Evolutionary conservation across 345 rosid genomes (phyloP), one percentile per base, ranked within the genome.

Genomic region (Barbarea vulgaris): DNA sequence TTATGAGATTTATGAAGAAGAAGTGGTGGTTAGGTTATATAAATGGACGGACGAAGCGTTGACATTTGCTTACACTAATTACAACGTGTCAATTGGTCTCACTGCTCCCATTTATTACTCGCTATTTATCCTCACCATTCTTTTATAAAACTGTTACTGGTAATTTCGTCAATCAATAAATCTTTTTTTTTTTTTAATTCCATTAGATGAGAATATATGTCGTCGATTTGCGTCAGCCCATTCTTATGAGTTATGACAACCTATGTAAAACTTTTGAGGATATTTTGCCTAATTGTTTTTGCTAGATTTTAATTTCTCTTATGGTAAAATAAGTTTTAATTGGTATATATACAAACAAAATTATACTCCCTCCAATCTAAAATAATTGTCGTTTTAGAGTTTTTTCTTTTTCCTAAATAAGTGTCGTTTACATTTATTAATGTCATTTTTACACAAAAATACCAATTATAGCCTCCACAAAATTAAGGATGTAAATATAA

Each of bases 1-100:
- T 39, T 17, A 34, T 69, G 70, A 50, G n/a, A n/a, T 27, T 41
- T 22, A 37, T 22, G 64, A 52, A 30, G 15, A 61, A 34, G 50
- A 65, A 63, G 50, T 9, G 46, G 85, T 70, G n/a, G n/a, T n/a
- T 77, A 50, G 73, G 66, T 58, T 79, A 33, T 79, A 79, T 76
- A 76, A 61, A 68, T 15, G 47, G 72, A 62, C 41, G 18, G 39
- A 54, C 36, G 28, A 72, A 56, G 61, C 79, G 83, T 79, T 82
- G 85, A 82, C 85, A 73, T 68, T 75, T 25, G 66, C 56, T 41
- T 30, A 7, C 50, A 63, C 64, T 8, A 41, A 64, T 55, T 22
- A 77, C 62, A 77, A 77, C 77, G 81, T 65, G 81, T 72, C 77
- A 37, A 71, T 48, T 71, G 56, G 73, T 58, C 34, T 65, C 42